phyloP scores from a whole-genome alignment of 225 moss, liverwort and hornwort species.

The Takakia lepidozioides region DNA sequence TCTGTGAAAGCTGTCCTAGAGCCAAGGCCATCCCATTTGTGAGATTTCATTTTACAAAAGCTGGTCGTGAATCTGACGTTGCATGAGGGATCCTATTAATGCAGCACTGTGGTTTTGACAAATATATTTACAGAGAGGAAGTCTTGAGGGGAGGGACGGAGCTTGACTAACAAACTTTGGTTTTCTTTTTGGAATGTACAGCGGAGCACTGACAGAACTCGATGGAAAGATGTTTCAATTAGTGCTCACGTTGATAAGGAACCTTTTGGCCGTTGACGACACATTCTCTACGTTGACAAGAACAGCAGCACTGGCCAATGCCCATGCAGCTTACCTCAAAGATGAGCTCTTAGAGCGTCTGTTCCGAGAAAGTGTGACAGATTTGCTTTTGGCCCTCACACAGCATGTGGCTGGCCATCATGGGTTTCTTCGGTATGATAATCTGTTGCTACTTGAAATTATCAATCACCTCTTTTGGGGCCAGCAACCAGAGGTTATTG shows the following conservation, averaged over 20 bases:
- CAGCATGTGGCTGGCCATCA: constrained; percentile 70
- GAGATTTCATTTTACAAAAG: too few relatives aligned
- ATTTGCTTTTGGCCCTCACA: constrained; percentile 74
- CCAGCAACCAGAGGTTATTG: constrained; percentile 60
- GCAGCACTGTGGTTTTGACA: neutral
- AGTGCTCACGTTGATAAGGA: constrained; percentile 80
- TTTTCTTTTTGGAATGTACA: too few relatives aligned
- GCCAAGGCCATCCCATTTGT: too few relatives aligned
- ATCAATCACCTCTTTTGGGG: constrained; percentile 54
- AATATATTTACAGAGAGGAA: too few relatives aligned
- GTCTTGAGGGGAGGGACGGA: too few relatives aligned
- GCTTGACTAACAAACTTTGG: too few relatives aligned
- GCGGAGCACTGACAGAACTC: constrained; percentile 59
- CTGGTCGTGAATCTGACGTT: too few relatives aligned
- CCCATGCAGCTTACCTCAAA: constrained; percentile 50
- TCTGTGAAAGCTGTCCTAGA: too few relatives aligned
- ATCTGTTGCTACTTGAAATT: constrained; percentile 70
- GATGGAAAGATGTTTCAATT: constrained; percentile 95
- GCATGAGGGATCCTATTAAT: too few relatives aligned
- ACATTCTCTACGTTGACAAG: constrained; percentile 38
- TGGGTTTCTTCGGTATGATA: constrained; percentile 71
- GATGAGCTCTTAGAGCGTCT: constrained; percentile 72
- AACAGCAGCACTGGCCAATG: constrained; percentile 25
- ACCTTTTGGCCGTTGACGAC: constrained; percentile 68
- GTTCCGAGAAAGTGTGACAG: constrained; percentile 77